Base-by-base conservation (phyloP, 176 grass and related monocot species). In the Zoysia japonica region DNA sequence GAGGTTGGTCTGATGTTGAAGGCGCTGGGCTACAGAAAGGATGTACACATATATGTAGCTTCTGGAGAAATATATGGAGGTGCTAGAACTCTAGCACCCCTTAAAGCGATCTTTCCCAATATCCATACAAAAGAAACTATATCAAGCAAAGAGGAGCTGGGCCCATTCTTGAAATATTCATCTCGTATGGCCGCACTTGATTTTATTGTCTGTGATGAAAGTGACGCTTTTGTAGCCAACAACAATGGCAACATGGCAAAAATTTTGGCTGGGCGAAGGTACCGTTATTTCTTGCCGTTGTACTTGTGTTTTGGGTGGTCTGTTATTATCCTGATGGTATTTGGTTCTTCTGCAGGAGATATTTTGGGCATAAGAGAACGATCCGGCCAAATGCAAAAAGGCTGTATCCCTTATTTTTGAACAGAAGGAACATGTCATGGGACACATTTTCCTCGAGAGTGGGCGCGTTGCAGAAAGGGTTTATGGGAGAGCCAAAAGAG, bases 181-280 rank as follows among this genome's bases (percentile, higher is more conserved):
- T 93, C 91, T 77, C 91, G 88, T 61, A 88, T 93, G 88, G 91
- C 91, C 52, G 91, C 88, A 19, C 80, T 93, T 67, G 91, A 93
- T 90, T 93, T 93, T 60, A 90, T 93, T 13, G 91, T 93, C 19
- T 93, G 91, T 17, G 83, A 93, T 86, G 88, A 50, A 62, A 93
- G 91, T 80, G 91, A 93, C 90, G 91, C 84, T 65, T 93, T 93
- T 82, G 88, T 93, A 56, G 90, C 91, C 50, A 93, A 90, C 76
- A 93, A 93, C 71, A 93, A 93, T 5, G 91, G 91, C 9, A 93
- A 93, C 77, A 93, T 93, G 91, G 91, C 91, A 52, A 93, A 87
- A 85, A 93, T 93, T 67, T 86, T 93, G 71, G 91, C 88, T 53
- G 88, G 88, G 39, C 66, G 88, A 86, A 93, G 91, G 91, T 93